Percentiles rank a stretch among this genome's conserved stretches.
These are phyloP conservation scores for Rubus idaeus DNA, from an alignment of 306 rosid genomes.

Conservation along the genomic window DNA sequence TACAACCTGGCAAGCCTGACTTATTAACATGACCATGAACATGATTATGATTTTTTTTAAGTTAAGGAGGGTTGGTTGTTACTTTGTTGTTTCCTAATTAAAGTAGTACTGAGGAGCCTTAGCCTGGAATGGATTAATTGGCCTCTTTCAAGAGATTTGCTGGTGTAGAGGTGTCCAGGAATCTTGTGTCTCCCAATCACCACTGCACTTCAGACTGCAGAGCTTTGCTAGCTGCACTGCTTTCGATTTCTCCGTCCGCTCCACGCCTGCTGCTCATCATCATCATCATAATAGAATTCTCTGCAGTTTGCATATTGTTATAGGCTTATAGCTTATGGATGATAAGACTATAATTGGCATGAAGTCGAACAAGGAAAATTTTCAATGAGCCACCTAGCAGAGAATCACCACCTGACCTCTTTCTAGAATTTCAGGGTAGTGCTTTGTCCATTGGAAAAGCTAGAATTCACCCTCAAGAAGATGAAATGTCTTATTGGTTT, in stretches of 20 bases:
- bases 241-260: slow-evolving; percentile 46
- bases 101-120: background rate
- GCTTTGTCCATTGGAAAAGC: too few species aligned
- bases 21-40: slow-evolving; percentile 49
- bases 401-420: slow-evolving; percentile 44
- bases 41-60: slow-evolving; percentile 37
- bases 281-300: background rate
- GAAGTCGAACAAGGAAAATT: slow-evolving; percentile 51
- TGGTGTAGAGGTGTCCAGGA: slow-evolving; percentile 54
- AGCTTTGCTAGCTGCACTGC: slow-evolving; percentile 26
- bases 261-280: background rate
- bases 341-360: slow-evolving; percentile 41
- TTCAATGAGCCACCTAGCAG: slow-evolving; percentile 55
- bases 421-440: slow-evolving; percentile 61
- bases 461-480: too few species aligned
- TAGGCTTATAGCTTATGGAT: slow-evolving; percentile 5
- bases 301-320: slow-evolving; percentile 8
- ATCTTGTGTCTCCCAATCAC: slow-evolving; percentile 38
- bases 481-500: too few species aligned
- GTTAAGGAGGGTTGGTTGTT: slow-evolving; percentile 23
- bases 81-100: slow-evolving; percentile 48
- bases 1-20: slow-evolving; percentile 90
- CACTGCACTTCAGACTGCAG: slow-evolving; percentile 15
- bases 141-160: slow-evolving; percentile 51
- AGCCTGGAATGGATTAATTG: slow-evolving; percentile 27